Evolutionary conservation across 495 filamentous ascomycete species (phyloP).

Genomic region (Aspergillus cavernicola): DNA sequence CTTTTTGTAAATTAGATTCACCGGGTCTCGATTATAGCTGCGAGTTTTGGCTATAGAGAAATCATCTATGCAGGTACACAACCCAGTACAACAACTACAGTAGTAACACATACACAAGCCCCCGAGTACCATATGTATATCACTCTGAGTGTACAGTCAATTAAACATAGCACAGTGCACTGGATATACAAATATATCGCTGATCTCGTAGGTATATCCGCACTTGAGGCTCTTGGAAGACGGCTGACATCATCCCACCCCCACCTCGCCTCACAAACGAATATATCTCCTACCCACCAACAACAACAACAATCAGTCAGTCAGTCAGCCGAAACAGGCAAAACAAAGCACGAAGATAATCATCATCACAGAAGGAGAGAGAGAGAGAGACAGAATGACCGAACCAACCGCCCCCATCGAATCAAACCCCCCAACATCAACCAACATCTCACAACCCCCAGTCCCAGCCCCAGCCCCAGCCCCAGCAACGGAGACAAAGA

Average conservation of each 20-base stretch:
- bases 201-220: not conserved
- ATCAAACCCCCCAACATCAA: constrained; percentile 5
- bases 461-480: not conserved
- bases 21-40: constrained; percentile 11
- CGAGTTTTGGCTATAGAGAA: constrained; percentile 1
- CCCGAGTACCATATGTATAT: not conserved
- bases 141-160: no score
- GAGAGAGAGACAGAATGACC: not conserved
- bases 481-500: constrained; percentile 24
- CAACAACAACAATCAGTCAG: no score
- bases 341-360: no score
- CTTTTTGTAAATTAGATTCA: constrained; percentile 23
- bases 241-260: constrained; percentile 39
- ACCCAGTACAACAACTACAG: no score
- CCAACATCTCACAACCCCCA: no score
- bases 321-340: no score
- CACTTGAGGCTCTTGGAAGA: not conserved
- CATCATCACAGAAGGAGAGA: no score
- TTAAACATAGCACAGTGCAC: no score
- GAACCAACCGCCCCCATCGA: constrained; percentile 5
- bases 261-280: no score
- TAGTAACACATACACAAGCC: not conserved
- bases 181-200: no score
- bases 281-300: not conserved
- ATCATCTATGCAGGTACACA: constrained; percentile 15